Evolutionary conservation across 2,329 filamentous ascomycete species (phyloP), one percentile per base, ranked within the genome.

Genomic region (Phialophora macrospora): DNA sequence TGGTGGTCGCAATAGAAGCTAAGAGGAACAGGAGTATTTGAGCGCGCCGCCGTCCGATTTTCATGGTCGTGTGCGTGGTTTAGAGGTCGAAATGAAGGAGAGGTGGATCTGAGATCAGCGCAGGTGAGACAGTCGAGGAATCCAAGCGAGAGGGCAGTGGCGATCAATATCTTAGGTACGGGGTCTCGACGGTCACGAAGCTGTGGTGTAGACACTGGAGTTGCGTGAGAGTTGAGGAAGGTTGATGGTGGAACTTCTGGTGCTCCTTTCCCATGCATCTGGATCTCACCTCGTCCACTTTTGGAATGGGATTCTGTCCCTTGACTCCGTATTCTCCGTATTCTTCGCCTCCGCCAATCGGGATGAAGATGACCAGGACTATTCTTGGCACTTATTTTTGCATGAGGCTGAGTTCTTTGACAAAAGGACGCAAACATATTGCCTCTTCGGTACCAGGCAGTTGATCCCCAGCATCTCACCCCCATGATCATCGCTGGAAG

Each of bases 21-120:
- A 79, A 72, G 30, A 79, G 74, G 44, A 78, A 72, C 32, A 79
- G 73, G 44, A 77, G 63, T 55, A 78, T 63, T 34, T 73, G 68
- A n/a, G 73, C 72, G 28, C 75, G 74, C 28, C 74, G 44, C 60
- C 67, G 65, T 41, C 69, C 70, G 60, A 79, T 65, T 71, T 76
- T 79, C 77, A 79, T 79, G 48, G 54, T 69, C 48, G 57, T 62
- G 65, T 68, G 61, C 49, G 62, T 14, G 48, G 20, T 58, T 28
- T 32, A n/a, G 20, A 11, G 24, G 58, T 49, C 52, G 22, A 44
- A 56, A 41, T 55, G 51, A 12, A 24, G 34, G 24, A 55, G 34
- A 32, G 38, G 32, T 30, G 51, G 49, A 24, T 28, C 32, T 26
- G 58, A 48, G 44, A 30, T 57, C 52, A 24, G 44, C 52, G 60